A percentile compares a stretch with the other conserved stretches of the same genome.
Evolutionary conservation across 768 basidiomycete genomes (phyloP).

Genomic region (Collybia sp.): DNA sequence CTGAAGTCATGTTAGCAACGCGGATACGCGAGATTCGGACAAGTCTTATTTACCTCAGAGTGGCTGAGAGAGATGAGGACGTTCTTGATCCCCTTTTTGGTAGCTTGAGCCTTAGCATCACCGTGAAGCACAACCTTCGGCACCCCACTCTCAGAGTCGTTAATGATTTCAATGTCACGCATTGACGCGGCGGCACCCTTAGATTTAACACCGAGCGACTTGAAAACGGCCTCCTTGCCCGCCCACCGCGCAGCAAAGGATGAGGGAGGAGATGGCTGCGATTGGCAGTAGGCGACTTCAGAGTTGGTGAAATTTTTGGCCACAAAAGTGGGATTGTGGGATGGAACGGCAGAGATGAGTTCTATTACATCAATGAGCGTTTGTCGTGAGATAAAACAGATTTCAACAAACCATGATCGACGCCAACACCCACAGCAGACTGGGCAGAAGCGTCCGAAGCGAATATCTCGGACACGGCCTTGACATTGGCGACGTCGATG

Average conservation of each 20-base stretch:
- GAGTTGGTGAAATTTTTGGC: slow-evolving; percentile 89
- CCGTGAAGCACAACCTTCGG: slow-evolving; percentile 77
- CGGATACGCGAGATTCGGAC: not conserved
- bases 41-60: slow-evolving; percentile 72
- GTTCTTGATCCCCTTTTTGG: slow-evolving; percentile 64
- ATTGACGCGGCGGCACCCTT: slow-evolving; percentile 93
- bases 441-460: slow-evolving; percentile 28
- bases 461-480: slow-evolving; percentile 54
- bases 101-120: slow-evolving; percentile 72
- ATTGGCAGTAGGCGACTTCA: slow-evolving; percentile 81
- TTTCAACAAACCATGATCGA: slow-evolving; percentile 68
- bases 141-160: slow-evolving; percentile 63
- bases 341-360: slow-evolving; percentile 89
- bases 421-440: slow-evolving; percentile 71
- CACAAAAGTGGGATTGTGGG: slow-evolving; percentile 83
- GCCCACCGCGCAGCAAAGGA: slow-evolving; percentile 98
- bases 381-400: slow-evolving; percentile 7
- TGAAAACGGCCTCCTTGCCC: slow-evolving; percentile 97
- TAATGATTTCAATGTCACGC: slow-evolving; percentile 96
- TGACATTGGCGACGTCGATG: slow-evolving; percentile 63
- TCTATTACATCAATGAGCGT: slow-evolving; percentile 38
- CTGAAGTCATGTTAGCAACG: slow-evolving; percentile 30
- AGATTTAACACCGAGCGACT: slow-evolving; percentile 84
- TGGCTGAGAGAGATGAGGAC: slow-evolving; percentile 88
- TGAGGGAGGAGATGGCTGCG: slow-evolving; percentile 82